These are phyloP conservation scores for Backusella australiensis DNA, from an alignment of 192 early-diverging fungal species.

Conservation along the genomic window DNA sequence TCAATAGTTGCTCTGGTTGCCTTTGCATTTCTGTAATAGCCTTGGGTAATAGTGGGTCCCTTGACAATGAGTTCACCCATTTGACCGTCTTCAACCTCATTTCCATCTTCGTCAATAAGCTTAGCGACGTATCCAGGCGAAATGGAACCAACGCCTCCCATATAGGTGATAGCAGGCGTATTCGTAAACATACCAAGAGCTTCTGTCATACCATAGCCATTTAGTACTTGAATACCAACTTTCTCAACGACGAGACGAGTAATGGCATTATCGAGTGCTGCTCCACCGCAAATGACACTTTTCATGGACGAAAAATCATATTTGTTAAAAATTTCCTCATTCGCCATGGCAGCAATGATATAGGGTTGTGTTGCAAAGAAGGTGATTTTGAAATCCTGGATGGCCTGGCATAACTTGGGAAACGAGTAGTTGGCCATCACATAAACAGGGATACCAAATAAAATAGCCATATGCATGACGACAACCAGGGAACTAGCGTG, in stretches of 20 bases:
- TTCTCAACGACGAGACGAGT: not conserved
- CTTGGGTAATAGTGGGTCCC: not conserved
- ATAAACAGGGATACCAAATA: not conserved
- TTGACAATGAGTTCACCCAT: not conserved
- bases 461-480: not conserved
- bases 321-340: not conserved
- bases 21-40: not conserved
- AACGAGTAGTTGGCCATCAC: slow-evolving; percentile 7
- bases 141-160: slow-evolving; percentile 37
- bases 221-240: not conserved
- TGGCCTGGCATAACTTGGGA: slow-evolving; percentile 9
- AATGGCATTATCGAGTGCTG: not conserved
- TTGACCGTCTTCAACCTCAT: slow-evolving; percentile 34
- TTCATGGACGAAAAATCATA: not conserved
- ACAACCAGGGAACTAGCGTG: not conserved
- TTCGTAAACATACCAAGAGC: not conserved
- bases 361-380: not conserved
- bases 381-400: not conserved
- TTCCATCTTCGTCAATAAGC: slow-evolving; percentile 43
- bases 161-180: not conserved
- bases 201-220: not conserved
- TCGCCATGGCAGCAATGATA: not conserved
- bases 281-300: not conserved
- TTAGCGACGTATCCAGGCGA: slow-evolving; percentile 38
- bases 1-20: not conserved